Conservation (phyloP, 768 basidiomycete genomes). For the Austroboletus festivus region DNA sequence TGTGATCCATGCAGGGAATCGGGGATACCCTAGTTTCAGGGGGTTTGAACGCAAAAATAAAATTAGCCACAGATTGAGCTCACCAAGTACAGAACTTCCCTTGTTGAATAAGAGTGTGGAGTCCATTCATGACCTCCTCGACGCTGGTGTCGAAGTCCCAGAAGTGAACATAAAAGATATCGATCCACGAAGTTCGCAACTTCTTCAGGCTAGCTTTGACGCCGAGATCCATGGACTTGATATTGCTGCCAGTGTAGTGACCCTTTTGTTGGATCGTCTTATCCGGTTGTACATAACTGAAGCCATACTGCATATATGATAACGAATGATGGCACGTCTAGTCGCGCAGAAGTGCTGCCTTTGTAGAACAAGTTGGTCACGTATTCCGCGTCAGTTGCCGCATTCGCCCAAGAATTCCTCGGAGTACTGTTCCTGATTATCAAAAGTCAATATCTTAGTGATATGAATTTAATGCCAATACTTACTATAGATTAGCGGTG, state of each 20-base stretch:
- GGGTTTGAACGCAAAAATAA: not conserved
- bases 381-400: constrained; percentile 39
- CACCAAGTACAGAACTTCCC: constrained; percentile 41
- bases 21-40: constrained; percentile 31
- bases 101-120: constrained; percentile 39
- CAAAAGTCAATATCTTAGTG: not conserved
- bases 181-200: constrained; percentile 54
- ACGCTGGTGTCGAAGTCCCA: constrained; percentile 44
- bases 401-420: constrained; percentile 52
- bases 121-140: constrained; percentile 42
- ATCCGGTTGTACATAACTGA: constrained; percentile 13
- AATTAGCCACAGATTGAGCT: not conserved
- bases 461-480: not conserved
- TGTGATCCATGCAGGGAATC: constrained; percentile 48
- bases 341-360: constrained; percentile 18
- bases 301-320: constrained; percentile 8
- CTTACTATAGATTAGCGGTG: constrained; percentile 44
- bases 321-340: not conserved
- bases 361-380: constrained; percentile 46
- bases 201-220: constrained; percentile 36
- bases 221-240: constrained; percentile 33
- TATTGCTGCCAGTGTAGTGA: constrained; percentile 36
- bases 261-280: constrained; percentile 16
- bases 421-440: constrained; percentile 49
- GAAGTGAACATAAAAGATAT: constrained; percentile 53